A percentile compares a stretch with the other conserved stretches of the same genome.
Evolutionary conservation across 2,329 filamentous ascomycete species (phyloP).

Genomic region (Aspergillus fructus): DNA sequence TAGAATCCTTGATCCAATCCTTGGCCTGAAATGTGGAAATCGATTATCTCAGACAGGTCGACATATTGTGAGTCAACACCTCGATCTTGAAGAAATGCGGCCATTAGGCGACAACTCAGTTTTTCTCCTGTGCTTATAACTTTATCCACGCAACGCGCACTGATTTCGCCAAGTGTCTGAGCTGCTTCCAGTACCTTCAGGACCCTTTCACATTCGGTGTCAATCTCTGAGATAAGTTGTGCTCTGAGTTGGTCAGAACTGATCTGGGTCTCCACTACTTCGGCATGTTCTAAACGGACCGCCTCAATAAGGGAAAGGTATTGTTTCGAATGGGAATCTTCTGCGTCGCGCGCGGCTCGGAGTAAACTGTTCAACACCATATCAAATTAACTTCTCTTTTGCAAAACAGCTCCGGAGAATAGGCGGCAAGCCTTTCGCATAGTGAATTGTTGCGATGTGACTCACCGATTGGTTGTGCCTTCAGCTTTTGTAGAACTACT

Average conservation of each 20-base stretch:
- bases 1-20: constrained; percentile 70
- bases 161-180: constrained; percentile 66
- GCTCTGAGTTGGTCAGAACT: constrained; percentile 56
- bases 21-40: constrained; percentile 55
- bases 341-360: constrained; percentile 51
- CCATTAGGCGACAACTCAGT: constrained; percentile 88
- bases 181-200: constrained; percentile 70
- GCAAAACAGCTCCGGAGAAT: background rate
- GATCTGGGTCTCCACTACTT: constrained; percentile 66
- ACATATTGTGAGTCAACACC: constrained; percentile 86
- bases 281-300: constrained; percentile 78
- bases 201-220: constrained; percentile 76
- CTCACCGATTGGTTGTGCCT: constrained; percentile 91
- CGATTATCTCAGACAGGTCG: constrained; percentile 79
- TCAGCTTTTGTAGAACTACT: constrained; percentile 93
- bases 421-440: background rate
- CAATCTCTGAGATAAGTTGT: constrained; percentile 65
- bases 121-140: constrained; percentile 96
- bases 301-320: constrained; percentile 75
- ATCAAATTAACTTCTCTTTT: constrained; percentile 3
- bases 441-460: constrained; percentile 27
- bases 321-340: constrained; percentile 50
- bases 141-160: constrained; percentile 75
- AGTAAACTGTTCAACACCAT: constrained; percentile 36
- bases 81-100: constrained; percentile 75